Percentiles rank a stretch among this genome's conserved stretches.
Conservation (phyloP, 176 grass and related monocot genomes). For the Hsuehochloa calcarea region DNA sequence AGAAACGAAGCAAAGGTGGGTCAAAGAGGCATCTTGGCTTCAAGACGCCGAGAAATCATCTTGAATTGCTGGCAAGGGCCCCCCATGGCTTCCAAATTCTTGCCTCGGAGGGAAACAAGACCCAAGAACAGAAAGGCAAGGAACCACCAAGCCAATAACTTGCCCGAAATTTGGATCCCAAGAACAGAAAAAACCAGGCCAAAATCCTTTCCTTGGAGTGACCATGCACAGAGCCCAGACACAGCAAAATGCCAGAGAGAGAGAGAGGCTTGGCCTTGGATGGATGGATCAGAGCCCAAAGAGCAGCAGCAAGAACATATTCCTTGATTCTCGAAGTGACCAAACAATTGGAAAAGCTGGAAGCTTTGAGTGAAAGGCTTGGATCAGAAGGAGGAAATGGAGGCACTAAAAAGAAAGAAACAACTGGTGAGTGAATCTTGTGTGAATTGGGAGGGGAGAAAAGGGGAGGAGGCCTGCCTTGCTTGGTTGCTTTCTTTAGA, state of each 20-base stretch:
- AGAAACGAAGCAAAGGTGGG: conserved; percentile 7
- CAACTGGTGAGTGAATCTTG: conserved; percentile 56
- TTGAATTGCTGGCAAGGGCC: conserved; percentile 32
- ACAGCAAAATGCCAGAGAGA: conserved; percentile 37
- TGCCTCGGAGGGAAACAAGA: conserved; percentile 5
- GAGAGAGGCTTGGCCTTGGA: conserved; percentile 1
- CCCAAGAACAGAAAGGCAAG: conserved; percentile 26
- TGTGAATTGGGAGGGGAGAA: conserved; percentile 40
- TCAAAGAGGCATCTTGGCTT: conserved; percentile 31
- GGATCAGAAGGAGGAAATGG: conserved; percentile 47
- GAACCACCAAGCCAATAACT: conserved; percentile 20
- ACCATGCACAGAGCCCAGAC: conserved; percentile 4
- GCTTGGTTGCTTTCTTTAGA: conserved; percentile 46
- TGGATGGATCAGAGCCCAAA: conserved; percentile 28
- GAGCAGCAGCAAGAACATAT: conserved; percentile 50
- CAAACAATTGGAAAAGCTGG: conserved; percentile 52
- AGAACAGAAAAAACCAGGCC: conserved; percentile 16
- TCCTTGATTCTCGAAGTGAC: conserved; percentile 56
- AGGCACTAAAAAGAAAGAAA: conserved; percentile 27
- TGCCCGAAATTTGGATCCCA: conserved; percentile 25
- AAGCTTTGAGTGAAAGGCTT: conserved; percentile 52
- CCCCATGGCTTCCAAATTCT: conserved; percentile 37
- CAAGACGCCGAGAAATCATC: conserved; percentile 37
- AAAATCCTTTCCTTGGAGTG: conserved; percentile 33
- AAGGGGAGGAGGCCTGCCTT: conserved; percentile 32